These are phyloP conservation scores for Candida berthetii DNA, from an alignment of 805 yeast genomes.

Conservation along the genomic window DNA sequence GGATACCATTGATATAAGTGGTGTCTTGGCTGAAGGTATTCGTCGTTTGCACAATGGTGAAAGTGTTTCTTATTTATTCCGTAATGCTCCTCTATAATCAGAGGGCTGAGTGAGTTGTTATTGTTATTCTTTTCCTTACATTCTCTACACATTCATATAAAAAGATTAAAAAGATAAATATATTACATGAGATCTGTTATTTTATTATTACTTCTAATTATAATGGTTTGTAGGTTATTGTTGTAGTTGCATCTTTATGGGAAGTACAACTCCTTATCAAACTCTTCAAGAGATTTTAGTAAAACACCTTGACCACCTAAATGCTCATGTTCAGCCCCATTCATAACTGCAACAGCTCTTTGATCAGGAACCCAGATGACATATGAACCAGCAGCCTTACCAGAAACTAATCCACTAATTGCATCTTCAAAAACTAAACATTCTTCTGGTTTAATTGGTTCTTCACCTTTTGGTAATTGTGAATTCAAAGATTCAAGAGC, in stretches of 20 bases:
- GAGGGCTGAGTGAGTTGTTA: neutral
- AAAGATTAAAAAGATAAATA: neutral
- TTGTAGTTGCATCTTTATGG: too few species aligned
- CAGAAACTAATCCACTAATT: conserved; percentile 83
- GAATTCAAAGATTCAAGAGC: conserved; percentile 73
- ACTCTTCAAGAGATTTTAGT: conserved; percentile 41
- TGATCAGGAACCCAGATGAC: conserved; percentile 96
- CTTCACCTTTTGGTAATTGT: conserved; percentile 29
- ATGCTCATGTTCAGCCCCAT: conserved; percentile 41
- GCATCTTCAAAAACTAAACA: conserved; percentile 95
- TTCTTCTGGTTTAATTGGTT: conserved; percentile 60
- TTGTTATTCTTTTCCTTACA: too few species aligned
- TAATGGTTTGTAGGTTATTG: too few species aligned
- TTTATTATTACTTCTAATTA: neutral
- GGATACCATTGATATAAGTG: conserved; percentile 64
- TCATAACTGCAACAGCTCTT: conserved; percentile 53
- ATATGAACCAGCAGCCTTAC: conserved; percentile 71
- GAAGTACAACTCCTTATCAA: conserved; percentile 39
- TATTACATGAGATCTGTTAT: neutral
- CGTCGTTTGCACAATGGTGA: conserved; percentile 87
- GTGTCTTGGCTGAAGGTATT: conserved; percentile 74
- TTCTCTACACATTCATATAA: neutral
- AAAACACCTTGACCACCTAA: conserved; percentile 56
- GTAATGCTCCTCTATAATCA: conserved; percentile 45
- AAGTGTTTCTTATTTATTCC: conserved; percentile 74